Percentiles rank a stretch among this genome's conserved stretches.
Conservation (phyloP, 768 basidiomycete species). For the Gyrodon lividus region DNA sequence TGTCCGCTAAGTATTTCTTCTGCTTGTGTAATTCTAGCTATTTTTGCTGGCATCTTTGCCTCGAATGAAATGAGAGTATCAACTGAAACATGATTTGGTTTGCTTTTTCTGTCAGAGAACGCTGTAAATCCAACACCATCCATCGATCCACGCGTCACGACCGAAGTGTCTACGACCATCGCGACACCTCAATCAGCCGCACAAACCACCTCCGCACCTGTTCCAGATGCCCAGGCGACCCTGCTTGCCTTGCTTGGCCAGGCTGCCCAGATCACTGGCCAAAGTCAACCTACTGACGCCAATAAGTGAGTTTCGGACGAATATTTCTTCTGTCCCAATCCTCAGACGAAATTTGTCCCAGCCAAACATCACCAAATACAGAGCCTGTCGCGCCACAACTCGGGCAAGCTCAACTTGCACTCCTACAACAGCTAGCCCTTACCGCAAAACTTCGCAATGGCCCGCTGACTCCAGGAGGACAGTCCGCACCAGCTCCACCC, state of each 20-base stretch:
- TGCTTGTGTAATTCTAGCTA: slow-evolving; percentile 67
- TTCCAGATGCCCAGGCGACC: slow-evolving; percentile 53
- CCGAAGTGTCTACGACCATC: slow-evolving; percentile 29
- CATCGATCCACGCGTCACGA: slow-evolving; percentile 40
- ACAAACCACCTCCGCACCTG: slow-evolving; percentile 24
- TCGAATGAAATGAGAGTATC: slow-evolving; percentile 53
- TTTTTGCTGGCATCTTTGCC: slow-evolving; percentile 40
- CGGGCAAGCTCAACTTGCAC: slow-evolving; percentile 60
- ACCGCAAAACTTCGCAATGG: slow-evolving; percentile 46
- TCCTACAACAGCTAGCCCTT: slow-evolving; percentile 76
- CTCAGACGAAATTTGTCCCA: slow-evolving; percentile 25
- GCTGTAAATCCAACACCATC: slow-evolving; percentile 36
- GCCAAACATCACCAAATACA: slow-evolving; percentile 65
- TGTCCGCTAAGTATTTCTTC: slow-evolving; percentile 82
- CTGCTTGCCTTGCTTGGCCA: slow-evolving; percentile 69
- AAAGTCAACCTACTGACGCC: slow-evolving; percentile 22
- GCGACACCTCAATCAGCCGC: slow-evolving; percentile 27
- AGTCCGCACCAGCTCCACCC: slow-evolving; percentile 29
- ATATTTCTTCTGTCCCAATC: neutral
- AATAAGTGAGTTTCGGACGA: slow-evolving; percentile 38
- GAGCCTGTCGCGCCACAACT: slow-evolving; percentile 37
- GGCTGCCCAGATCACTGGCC: slow-evolving; percentile 48
- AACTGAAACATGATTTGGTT: slow-evolving; percentile 60
- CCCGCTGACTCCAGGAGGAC: slow-evolving; percentile 25
- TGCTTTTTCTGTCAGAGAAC: slow-evolving; percentile 62